Percentiles rank a stretch among this genome's conserved stretches.
These are phyloP conservation scores for Sisymbrium irio DNA, from an alignment of 345 rosid species.

Conservation along the genomic window DNA sequence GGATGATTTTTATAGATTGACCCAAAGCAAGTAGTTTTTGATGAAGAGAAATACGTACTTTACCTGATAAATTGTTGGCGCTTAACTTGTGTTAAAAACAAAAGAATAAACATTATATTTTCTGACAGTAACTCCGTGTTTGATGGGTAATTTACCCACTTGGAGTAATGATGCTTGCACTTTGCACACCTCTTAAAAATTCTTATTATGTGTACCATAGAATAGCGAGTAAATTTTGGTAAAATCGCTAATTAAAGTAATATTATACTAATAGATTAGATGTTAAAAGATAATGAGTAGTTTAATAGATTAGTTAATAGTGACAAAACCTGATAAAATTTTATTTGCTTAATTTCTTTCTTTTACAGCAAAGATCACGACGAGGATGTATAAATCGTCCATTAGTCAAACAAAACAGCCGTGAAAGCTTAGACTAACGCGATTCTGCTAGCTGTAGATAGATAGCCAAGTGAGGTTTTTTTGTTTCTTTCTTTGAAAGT, in stretches of 20 bases:
- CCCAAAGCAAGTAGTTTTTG: not conserved
- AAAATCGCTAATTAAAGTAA: constrained; percentile 6
- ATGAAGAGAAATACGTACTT: not conserved
- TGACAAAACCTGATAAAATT: constrained; percentile 20
- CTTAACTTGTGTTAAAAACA: not conserved
- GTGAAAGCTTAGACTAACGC: constrained; percentile 24
- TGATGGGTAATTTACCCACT: constrained; percentile 29
- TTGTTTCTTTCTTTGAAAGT: not conserved
- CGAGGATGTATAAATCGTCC: constrained; percentile 15
- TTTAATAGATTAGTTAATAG: constrained; percentile 23
- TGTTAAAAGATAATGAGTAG: not conserved
- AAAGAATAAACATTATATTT: constrained; percentile 2
- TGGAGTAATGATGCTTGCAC: constrained; percentile 34
- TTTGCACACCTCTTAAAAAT: constrained; percentile 28
- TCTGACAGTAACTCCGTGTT: constrained; percentile 40
- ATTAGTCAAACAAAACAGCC: constrained; percentile 39
- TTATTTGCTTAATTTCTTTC: not conserved
- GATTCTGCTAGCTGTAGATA: constrained; percentile 31
- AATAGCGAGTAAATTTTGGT: constrained; percentile 24
- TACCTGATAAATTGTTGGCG: not conserved
- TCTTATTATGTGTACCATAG: constrained; percentile 34
- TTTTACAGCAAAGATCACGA: constrained; percentile 37
- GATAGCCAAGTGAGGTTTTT: not conserved
- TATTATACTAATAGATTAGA: constrained; percentile 8
- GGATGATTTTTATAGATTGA: not conserved